Base-by-base conservation (phyloP, 768 basidiomycete species). In the Pulveroboletus sp. region DNA sequence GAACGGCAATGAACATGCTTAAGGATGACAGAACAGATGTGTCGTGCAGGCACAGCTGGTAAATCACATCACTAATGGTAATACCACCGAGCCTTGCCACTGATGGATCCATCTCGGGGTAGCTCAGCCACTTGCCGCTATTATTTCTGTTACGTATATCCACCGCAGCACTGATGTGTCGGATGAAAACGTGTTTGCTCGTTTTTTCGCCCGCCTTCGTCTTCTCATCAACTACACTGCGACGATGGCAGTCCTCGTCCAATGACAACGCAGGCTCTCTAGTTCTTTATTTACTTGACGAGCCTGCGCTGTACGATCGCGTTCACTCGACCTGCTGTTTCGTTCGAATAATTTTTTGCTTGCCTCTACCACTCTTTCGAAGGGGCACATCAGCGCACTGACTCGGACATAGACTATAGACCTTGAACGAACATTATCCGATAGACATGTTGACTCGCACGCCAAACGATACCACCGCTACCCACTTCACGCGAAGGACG, bases 211-310 rank as follows among this genome's bases (percentile, higher is more conserved):
- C 45, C 21, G 13, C 24, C 36, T 36, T 41, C 14, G 6, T 52
- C 32, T 44, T 33, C 47, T 28, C 51, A 51, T 49, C 50, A 53
- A 54, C 38, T 57, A 17, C 32, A 15, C 49, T 11, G 35, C 43
- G 50, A 61, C 58, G 57, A 82, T 82, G 79, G 74, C 72, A 72
- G 5, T 77, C 60, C 71, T 81, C 67, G 68, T 72, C 64, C 71
- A 68, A 61, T 82, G 75, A 73, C 76, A 72, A 72, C 72, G 71
- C 69, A 76, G 75, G 68, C 63, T 63, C 64, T 63, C 59, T 61
- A 51, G 57, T 40, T 44, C n/a, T 35, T 32, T 35, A 26, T 13
- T 30, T 37, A 30, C 53, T 48, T n/a, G 50, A 54, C 43, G 50
- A 57, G 53, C 61, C 55, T 59, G 57, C 53, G 50, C 59, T 58